Evolutionary conservation across 1,284 basidiomycete species (phyloP), one percentile per base, ranked within the genome.

Genomic region (Boletus sp.): DNA sequence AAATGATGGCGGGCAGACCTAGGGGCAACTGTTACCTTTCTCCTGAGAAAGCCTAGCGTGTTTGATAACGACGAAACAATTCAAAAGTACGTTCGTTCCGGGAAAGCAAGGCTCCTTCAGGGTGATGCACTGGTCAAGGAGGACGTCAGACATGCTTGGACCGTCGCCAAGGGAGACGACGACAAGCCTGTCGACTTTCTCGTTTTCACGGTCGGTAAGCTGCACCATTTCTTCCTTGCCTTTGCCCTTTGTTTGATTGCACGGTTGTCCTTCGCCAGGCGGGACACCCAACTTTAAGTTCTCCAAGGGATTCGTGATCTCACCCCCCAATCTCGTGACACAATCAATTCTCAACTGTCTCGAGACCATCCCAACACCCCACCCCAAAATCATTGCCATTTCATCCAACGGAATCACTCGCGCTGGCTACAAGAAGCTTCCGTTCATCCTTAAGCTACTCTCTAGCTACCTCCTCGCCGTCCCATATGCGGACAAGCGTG

Each of bases 401-500:
- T 76, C 81, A 5, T 76, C 78, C 3, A 71, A 57, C 0, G 84
- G 83, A 7, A 44, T 82, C 30, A 77, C 75, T 0, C 68, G 61
- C 8, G 48, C 61, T 1, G 72, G 76, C 3, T 74, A 77, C 54
- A 49, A 58, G 0, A 58, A 65, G 8, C 68, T 85, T 1, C 83
- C 83, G 0, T 35, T 76, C 23, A 54, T 65, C 2, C 52, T 81
- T 26, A 77, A 74, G 52, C 71, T 70, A 0, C 0, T 84, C 0
- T 82, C 81, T 60, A 53, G 59, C 7, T 69, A 64, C 48, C 0
- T 57, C 2, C 67, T 82, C 30, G 33, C 56, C 2, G 49, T 33
- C 0, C 74, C 79, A 3, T 81, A 81, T 56, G 65, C 57, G 20
- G 82, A 85, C 65, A 86, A 85, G 59, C 48, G 76, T 35, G 80